phyloP scores from a whole-genome alignment of 2,329 filamentous ascomycete species.

The Beauveria caledonica region DNA sequence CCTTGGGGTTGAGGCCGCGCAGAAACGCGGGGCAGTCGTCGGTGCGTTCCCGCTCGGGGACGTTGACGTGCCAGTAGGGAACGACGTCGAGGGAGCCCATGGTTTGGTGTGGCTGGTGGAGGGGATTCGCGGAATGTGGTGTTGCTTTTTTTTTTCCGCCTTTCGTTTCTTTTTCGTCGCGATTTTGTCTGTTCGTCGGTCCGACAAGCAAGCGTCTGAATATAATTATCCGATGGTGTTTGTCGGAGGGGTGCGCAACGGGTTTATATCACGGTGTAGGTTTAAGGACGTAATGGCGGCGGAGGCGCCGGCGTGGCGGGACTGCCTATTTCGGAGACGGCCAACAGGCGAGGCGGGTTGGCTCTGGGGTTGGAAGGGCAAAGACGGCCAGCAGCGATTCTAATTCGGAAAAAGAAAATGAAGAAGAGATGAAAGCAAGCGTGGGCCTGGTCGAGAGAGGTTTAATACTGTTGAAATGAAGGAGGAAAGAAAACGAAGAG shows the following conservation, averaged over 20 bases:
- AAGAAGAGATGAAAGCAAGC: neutral
- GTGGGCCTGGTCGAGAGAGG: neutral
- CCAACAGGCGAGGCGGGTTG: neutral
- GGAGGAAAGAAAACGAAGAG: neutral
- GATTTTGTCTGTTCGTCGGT: neutral
- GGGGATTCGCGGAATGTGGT: neutral
- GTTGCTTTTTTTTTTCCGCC: neutral
- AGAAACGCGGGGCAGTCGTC: slow-evolving; percentile 66
- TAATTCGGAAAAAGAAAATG: neutral
- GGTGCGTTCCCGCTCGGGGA: slow-evolving; percentile 54
- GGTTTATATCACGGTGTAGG: neutral
- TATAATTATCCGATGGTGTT: neutral
- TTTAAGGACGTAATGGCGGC: neutral
- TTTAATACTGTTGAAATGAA: neutral
- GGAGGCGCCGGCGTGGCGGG: neutral
- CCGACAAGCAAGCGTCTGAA: too few species aligned
- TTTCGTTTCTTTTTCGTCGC: neutral
- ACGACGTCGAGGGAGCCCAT: slow-evolving; percentile 30
- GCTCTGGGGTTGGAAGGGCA: neutral
- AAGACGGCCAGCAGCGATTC: too few species aligned
- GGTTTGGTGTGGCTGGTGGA: neutral
- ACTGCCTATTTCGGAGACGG: slow-evolving; percentile 5
- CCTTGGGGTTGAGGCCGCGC: slow-evolving; percentile 54
- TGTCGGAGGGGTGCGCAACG: neutral
- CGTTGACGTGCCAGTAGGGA: slow-evolving; percentile 79